Evolutionary conservation across 1,139 yeast genomes (phyloP).

Genomic region (Pneumocystis wakefieldiae): DNA sequence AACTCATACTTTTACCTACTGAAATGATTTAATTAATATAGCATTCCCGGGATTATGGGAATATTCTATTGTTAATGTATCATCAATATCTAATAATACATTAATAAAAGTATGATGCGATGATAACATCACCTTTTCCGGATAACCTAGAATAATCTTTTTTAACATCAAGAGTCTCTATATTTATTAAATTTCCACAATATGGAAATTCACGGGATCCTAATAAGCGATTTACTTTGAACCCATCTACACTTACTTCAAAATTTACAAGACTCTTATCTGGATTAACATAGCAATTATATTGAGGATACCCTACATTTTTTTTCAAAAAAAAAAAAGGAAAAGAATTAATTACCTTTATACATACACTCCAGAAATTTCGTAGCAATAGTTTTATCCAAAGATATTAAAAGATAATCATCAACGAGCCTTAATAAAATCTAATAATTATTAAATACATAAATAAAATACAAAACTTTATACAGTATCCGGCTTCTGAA

Average conservation of each 20-base stretch:
- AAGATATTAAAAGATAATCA: slow-evolving; percentile 62
- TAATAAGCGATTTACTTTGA: slow-evolving; percentile 7
- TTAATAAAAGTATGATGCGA: background rate
- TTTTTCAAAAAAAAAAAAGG: slow-evolving; percentile 1
- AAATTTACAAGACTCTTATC: slow-evolving; percentile 36
- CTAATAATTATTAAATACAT: background rate
- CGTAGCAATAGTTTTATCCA: slow-evolving; percentile 22
- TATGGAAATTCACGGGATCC: slow-evolving; percentile 12
- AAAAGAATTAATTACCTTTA: slow-evolving; percentile 9
- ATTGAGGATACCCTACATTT: slow-evolving; percentile 31
- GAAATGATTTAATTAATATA: slow-evolving; percentile 6
- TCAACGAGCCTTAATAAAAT: slow-evolving; percentile 57
- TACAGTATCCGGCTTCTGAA: slow-evolving; percentile 16
- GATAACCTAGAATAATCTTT: slow-evolving; percentile 12
- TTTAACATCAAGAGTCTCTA: slow-evolving; percentile 12
- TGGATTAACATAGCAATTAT: slow-evolving; percentile 47
- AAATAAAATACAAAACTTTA: slow-evolving; percentile 21
- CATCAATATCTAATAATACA: slow-evolving; percentile 5
- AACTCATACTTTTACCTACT: slow-evolving; percentile 6
- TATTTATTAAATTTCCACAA: slow-evolving; percentile 15
- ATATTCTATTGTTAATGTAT: slow-evolving; percentile 12
- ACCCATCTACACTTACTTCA: slow-evolving; percentile 3
- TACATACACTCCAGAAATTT: slow-evolving; percentile 21
- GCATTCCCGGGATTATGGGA: slow-evolving; percentile 8
- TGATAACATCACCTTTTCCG: slow-evolving; percentile 1